phyloP scores from a whole-genome alignment of 345 rosid genomes.

The Salix purpurea region DNA sequence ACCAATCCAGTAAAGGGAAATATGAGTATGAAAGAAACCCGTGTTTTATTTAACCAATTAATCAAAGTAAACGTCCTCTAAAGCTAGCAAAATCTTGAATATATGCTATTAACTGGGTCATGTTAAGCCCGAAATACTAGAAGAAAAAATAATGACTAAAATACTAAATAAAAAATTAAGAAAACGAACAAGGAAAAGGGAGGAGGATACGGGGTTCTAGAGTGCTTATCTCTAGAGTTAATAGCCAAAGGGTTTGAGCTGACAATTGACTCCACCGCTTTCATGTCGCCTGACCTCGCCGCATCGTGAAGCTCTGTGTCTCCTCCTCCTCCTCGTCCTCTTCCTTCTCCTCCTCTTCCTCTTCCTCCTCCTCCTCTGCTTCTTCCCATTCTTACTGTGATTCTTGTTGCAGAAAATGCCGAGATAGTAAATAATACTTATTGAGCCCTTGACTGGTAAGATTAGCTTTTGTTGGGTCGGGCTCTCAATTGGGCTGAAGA shows the following conservation, averaged over 20 bases:
- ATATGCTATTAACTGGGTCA: not conserved
- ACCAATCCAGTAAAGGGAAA: not conserved
- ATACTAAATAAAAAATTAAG: not conserved
- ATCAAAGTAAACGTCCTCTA: not conserved
- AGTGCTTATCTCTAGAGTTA: conserved; percentile 92
- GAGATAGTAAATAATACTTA: too few species aligned
- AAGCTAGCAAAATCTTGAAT: not conserved
- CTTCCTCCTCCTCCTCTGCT: not conserved
- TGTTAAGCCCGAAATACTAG: not conserved
- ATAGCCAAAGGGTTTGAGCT: conserved; percentile 58
- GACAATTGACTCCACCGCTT: conserved; percentile 52
- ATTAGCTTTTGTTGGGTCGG: not conserved
- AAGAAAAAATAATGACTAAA: not conserved
- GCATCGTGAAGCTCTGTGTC: conserved; percentile 63
- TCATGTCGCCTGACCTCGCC: conserved; percentile 87
- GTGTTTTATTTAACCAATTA: not conserved
- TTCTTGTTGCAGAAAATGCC: not conserved
- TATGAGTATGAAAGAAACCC: not conserved
- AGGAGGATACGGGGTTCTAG: conserved; percentile 92
- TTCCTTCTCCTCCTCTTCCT: not conserved
- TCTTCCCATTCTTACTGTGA: not conserved
- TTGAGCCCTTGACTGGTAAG: too few species aligned
- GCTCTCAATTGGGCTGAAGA: not conserved
- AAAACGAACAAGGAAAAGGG: not conserved
- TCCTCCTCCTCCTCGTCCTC: conserved; percentile 4